Percentiles rank a stretch among this genome's conserved stretches.
Evolutionary conservation across 2,329 filamentous ascomycete genomes (phyloP).

Genomic region (Phyllosticta citriasiana): DNA sequence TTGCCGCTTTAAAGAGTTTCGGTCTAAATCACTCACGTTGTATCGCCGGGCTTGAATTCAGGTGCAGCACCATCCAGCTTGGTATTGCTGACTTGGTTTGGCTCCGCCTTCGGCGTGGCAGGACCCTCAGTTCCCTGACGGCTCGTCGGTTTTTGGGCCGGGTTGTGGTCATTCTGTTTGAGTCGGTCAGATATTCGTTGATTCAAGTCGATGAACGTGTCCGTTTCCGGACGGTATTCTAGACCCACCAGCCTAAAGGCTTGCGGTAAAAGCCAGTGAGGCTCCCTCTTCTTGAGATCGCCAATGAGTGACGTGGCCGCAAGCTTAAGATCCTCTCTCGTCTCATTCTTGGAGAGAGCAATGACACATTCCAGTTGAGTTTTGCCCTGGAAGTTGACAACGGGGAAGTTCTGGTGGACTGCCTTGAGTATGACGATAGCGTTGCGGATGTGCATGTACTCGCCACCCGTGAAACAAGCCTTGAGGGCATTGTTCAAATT

Average conservation of each 20-base stretch:
- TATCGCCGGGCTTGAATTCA: constrained; percentile 51
- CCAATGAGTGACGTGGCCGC: constrained; percentile 62
- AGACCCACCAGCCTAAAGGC: constrained; percentile 57
- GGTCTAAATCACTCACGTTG: constrained; percentile 1
- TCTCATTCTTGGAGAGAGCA: constrained; percentile 48
- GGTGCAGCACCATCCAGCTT: constrained; percentile 47
- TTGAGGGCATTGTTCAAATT: constrained; percentile 71
- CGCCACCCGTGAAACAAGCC: constrained; percentile 66
- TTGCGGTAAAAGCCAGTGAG: constrained; percentile 64
- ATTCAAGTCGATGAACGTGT: neutral
- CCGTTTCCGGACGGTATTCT: neutral
- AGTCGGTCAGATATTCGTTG: neutral
- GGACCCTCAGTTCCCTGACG: constrained; percentile 24
- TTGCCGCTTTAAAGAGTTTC: neutral
- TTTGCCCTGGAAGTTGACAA: constrained; percentile 77
- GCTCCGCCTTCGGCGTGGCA: constrained; percentile 33
- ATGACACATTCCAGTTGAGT: constrained; percentile 57
- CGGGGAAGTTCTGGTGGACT: constrained; percentile 73
- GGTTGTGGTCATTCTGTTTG: constrained; percentile 2
- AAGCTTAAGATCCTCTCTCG: constrained; percentile 64
- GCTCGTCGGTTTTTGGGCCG: constrained; percentile 19
- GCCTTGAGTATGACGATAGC: constrained; percentile 81
- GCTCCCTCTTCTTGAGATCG: constrained; percentile 56
- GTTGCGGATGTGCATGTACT: constrained; percentile 98
- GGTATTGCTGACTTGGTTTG: constrained; percentile 19